Evolutionary conservation across 257 asterid genomes (phyloP), one percentile per base, ranked within the genome.

Genomic region (Solanum dulcamara): DNA sequence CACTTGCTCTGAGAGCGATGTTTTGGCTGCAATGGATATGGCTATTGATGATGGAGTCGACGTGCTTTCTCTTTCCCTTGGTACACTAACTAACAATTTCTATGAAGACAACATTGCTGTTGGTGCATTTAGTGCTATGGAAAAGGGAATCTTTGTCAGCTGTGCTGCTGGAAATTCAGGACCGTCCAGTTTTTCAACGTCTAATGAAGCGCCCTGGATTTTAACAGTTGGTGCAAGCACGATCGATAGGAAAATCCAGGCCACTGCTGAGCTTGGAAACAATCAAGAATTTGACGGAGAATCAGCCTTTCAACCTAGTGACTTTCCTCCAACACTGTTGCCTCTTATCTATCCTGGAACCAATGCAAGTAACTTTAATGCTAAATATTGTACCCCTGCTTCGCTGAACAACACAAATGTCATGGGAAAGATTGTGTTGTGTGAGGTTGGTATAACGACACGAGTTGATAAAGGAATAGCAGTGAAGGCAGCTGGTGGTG

Each of bases 181-280:
- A 0, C 92, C 93, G 0, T 2, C 12, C 9, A 30, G 2, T 1
- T 20, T 10, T 14, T 37, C 92, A 1, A 26, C 80, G 10, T 30
- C 86, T 0, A 89, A 91, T 57, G 89, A 74, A n/a, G 91, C 91
- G 0, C 91, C 92, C 0, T 91, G 93, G 93, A 35, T 89, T 28
- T 88, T 91, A 17, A 91, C 90, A 0, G 92, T 87, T 22, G 93
- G 91, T 42, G 89, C 93, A 1, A 86, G 89, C 88, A 86, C 91
- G 0, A 81, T 86, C 0, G 91, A 91, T 14, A 64, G 92, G 28
- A 53, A 51, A 0, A 44, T 91, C 9, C 30, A 48, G 1, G 84
- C 91, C 0, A 85, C 86, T 0, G 89, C 66, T 3, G 15, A 83
- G 26, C 87, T 89, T 1, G 92, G 93, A 50, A 86, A 91, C 72